Evolutionary conservation across 2,329 filamentous ascomycete species (phyloP).

Genomic region (Nothophaeocryptopus gaeumannii): DNA sequence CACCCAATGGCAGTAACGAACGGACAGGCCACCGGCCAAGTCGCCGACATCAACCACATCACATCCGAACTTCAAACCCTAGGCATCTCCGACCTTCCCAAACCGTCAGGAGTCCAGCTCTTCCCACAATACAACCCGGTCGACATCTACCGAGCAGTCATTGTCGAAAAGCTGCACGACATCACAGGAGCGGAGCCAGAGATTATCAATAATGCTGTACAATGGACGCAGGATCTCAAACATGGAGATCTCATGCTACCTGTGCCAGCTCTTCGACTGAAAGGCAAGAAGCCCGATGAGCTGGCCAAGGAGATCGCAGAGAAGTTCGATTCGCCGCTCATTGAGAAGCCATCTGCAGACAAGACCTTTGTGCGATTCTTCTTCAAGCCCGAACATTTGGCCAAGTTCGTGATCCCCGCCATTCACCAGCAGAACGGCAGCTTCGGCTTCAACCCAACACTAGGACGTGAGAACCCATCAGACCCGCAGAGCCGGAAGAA

Average conservation of each 20-base stretch:
- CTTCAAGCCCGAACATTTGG: conserved; percentile 68
- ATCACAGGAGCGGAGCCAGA: conserved; percentile 68
- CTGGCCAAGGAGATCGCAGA: conserved; percentile 55
- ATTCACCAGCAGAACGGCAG: conserved; percentile 60
- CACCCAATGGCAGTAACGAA: conserved; percentile 24
- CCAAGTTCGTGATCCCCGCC: conserved; percentile 64
- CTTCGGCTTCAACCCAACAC: conserved; percentile 62
- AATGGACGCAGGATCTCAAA: conserved; percentile 76
- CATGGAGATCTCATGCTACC: conserved; percentile 80
- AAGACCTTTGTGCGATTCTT: conserved; percentile 76
- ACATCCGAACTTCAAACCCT: conserved; percentile 31
- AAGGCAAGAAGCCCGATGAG: conserved; percentile 59
- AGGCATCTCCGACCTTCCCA: conserved; percentile 30
- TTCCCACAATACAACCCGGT: conserved; percentile 70
- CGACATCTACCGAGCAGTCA: conserved; percentile 75
- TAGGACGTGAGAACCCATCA: conserved; percentile 60
- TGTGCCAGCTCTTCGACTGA: conserved; percentile 75
- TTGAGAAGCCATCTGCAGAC: conserved; percentile 65
- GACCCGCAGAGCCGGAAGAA: conserved; percentile 62
- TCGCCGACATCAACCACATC: conserved; percentile 25
- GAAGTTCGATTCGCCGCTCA: conserved; percentile 62
- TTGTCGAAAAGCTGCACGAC: conserved; percentile 65
- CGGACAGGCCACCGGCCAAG: conserved; percentile 10
- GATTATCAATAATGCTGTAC: conserved; percentile 71
- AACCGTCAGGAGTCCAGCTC: conserved; percentile 28